Base-by-base conservation (phyloP, 805 yeast genomes). In the Candida peoriensis region DNA sequence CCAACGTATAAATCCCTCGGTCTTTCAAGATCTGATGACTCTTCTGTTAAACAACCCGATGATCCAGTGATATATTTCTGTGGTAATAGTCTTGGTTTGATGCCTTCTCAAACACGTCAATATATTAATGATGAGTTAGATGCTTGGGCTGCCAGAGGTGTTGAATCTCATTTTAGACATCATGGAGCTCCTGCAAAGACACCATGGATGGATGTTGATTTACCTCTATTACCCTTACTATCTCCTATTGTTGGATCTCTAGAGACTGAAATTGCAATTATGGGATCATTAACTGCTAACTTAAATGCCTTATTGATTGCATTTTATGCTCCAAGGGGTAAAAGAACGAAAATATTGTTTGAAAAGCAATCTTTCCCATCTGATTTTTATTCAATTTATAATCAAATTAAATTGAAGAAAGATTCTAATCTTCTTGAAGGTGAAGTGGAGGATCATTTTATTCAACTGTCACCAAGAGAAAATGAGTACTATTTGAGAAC, bases 361-460 rank as follows among this genome's bases (percentile, higher is more conserved):
- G 97, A 89, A 52, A 78, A 78, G 47, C 82, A 80, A 38, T 90
- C 97, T 0, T 89, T 89, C 52, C 97, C 97, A 0, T 84, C 95
- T 0, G 97, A 89, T 56, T 84, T 74, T 61, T 89, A 88, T 60
- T 90, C 96, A 3, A 76, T 89, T 44, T 69, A 72, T 43, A 84
- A 85, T 51, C 79, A 84, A 55, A 86, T 75, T 19, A 66, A 66
- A 52, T 56, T 87, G 30, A 77, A 38, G 16, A 27, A 75, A 45
- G 81, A 81, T 3, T 61, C 60, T 24, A 65, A 64, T 39, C 70
- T 71, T 6, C 34, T 28, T 13, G 25, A 27, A 11, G 64, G 57
- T 34, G 66, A 68, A 4, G 63, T 72, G 29, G 70, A 72, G 6
- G 76, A 23, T 10, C 48, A 77, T 31, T 66, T 89, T 44, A 60